phyloP scores from a whole-genome alignment of 192 early-diverging fungal genomes.

The Neocallimastix lanati region DNA sequence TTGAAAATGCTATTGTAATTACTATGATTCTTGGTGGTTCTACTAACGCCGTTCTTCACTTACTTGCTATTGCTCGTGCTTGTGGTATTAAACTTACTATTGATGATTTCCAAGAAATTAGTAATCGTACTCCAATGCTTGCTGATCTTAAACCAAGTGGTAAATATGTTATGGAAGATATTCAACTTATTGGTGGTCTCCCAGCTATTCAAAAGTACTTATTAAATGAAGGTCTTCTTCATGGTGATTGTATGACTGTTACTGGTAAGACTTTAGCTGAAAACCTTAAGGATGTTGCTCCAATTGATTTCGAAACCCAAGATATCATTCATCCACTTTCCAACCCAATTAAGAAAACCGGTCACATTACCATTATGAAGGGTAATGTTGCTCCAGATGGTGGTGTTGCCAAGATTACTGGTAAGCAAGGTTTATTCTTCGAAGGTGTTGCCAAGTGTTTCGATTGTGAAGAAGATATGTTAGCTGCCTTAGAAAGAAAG shows the following conservation, averaged over 20 bases:
- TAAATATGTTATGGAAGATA: constrained; percentile 95
- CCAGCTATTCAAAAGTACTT: constrained; percentile 92
- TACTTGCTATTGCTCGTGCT: constrained; percentile 75
- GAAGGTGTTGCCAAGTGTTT: constrained; percentile 75
- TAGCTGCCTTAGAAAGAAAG: constrained; percentile 65
- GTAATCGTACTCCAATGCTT: constrained; percentile 78
- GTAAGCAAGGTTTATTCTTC: constrained; percentile 91
- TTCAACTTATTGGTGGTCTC: constrained; percentile 80
- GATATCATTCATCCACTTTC: constrained; percentile 66
- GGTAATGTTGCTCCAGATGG: constrained; percentile 93
- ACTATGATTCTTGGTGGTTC: constrained; percentile 89
- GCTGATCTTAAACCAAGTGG: constrained; percentile 97
- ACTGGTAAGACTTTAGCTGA: constrained; percentile 93
- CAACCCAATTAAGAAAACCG: constrained; percentile 80
- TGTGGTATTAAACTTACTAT: constrained; percentile 66
- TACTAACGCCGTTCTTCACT: constrained; percentile 91
- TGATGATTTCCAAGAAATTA: constrained; percentile 88
- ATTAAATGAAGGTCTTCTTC: constrained; percentile 57
- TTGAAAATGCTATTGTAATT: constrained; percentile 90
- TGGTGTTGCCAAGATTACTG: constrained; percentile 97
- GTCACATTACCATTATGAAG: constrained; percentile 85
- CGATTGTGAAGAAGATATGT: constrained; percentile 83
- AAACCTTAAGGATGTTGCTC: constrained; percentile 65
- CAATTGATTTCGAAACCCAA: constrained; percentile 56
- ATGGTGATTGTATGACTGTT: constrained; percentile 83